Base-by-base conservation (phyloP, 176 grass and related monocot species). In the Phyllostachys edulis region DNA sequence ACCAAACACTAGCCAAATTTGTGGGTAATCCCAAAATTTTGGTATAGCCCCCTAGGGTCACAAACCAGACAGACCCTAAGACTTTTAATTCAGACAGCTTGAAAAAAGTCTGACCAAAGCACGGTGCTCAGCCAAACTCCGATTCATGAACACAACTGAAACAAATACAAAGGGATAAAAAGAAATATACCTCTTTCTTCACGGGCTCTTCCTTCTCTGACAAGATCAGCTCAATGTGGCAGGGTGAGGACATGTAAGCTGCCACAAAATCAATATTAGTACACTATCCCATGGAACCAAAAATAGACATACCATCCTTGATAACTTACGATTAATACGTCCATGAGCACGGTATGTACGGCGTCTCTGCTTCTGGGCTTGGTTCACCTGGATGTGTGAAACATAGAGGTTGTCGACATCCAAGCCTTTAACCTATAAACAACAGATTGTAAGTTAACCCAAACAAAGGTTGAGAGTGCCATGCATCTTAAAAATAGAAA, bases 191-290 rank as follows among this genome's bases (percentile, higher is more conserved):
- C 91, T 91, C 91, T 64, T 96, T 96, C 71, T 96, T 96, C 65
- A 96, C 86, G 0, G 91, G 66, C 63, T 96, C 94, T 89, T 96
- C 94, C 81, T 96, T 93, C 91, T 96, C 94, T 64, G 89, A 91
- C 84, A 96, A 16, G 49, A 96, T 91, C 73, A 93, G 37, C 77
- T 96, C 94, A 18, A 96, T 91, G 77, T 96, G 94, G 88, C 91
- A 96, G 18, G 90, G 91, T 15, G 91, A 91, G 34, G 94, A 96
- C 94, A 93, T 96, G 80, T 96, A 96, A 77, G 91, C 91, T 93
- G 87, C 29, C 69, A 78, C 39, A 36, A 18, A 34, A 72, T 17
- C 21, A 72, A 74, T 45, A 65, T 63, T 38, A 75, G 65, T 73
- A 80, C 16, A 13, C 0, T n/a, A 61, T 42, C 15, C 7, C 32